These are phyloP conservation scores for Cladosporium phlei DNA, from an alignment of 2,329 filamentous ascomycete genomes.

Conservation along the genomic window DNA sequence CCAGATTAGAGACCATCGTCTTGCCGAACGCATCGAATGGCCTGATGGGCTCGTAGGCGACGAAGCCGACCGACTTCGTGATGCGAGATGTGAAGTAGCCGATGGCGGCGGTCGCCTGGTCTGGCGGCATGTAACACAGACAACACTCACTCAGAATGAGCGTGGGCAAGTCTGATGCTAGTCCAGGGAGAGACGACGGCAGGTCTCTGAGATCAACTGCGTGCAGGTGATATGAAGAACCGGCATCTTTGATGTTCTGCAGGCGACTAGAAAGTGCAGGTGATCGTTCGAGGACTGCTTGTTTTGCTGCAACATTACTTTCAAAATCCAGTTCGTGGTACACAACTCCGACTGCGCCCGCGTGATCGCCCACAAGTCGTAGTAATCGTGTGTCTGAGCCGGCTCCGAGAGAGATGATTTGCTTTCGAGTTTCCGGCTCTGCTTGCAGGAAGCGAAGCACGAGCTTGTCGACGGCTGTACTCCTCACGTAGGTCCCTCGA, in stretches of 20 bases:
- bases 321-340: constrained; percentile 96
- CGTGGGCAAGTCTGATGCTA: constrained; percentile 62
- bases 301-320: constrained; percentile 46
- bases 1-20: constrained; percentile 89
- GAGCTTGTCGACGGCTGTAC: constrained; percentile 73
- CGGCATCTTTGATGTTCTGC: constrained; percentile 18
- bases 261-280: constrained; percentile 18
- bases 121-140: constrained; percentile 74
- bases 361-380: constrained; percentile 52
- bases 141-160: constrained; percentile 92
- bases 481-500: constrained; percentile 90
- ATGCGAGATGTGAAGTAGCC: constrained; percentile 34
- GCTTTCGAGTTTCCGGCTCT: constrained; percentile 35
- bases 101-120: constrained; percentile 51
- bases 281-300: constrained; percentile 22
- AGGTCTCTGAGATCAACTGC: constrained; percentile 65
- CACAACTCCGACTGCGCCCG: constrained; percentile 43
- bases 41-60: constrained; percentile 85
- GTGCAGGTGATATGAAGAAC: constrained; percentile 49
- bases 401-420: constrained; percentile 88
- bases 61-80: constrained; percentile 51
- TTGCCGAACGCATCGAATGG: constrained; percentile 81
- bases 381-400: constrained; percentile 90
- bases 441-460: constrained; percentile 63
- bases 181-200: constrained; percentile 37